Base-by-base conservation (phyloP, 176 grass and related monocot genomes). In the Pontederia crassipes region DNA sequence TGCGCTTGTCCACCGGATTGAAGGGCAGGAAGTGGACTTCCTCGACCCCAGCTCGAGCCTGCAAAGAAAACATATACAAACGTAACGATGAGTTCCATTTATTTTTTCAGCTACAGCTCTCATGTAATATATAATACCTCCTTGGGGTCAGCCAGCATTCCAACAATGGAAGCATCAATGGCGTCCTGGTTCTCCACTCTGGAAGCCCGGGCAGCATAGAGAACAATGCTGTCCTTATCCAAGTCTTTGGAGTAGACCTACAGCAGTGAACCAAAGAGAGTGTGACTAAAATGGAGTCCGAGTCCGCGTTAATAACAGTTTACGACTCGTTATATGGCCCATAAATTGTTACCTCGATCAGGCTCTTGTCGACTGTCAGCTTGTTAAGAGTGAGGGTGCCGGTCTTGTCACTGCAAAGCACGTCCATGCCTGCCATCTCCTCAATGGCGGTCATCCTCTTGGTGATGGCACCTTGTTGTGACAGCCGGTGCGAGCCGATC, bases 351-450 rank as follows among this genome's bases (percentile, higher is more conserved):
- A 76, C 74, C 82, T 95, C 85, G 61, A 95, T 78, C 63, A 95
- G 72, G 18, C 63, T 58, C 81, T 89, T 95, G 79, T 95, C 89
- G 28, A 95, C 85, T 17, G 85, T 89, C 66, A 95, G 89, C 78
- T 95, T 95, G 81, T 95, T 95, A 58, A 95, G 78, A 10, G 85
- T 95, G 74, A 95, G 79, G 2, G 89, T 95, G 10, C 89, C 89
- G 24, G 89, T 95, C 70, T 89, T 95, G 66, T 95, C 89, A 77
- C 85, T 89, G 82, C 89, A 95, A 13, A 95, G 82, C 56, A 95
- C 74, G 74, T 95, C 89, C 89, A 95, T 95, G 68, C 89, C 85
- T 74, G 89, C 89, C 89, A 95, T 95, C 75, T 95, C 89, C 76
- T 95, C 89, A 45, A 95, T 95, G 73, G 89, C 89, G 0, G 89